These are phyloP conservation scores for Diaporthe caulivora DNA, from an alignment of 2,329 filamentous ascomycete genomes.

Conservation along the genomic window DNA sequence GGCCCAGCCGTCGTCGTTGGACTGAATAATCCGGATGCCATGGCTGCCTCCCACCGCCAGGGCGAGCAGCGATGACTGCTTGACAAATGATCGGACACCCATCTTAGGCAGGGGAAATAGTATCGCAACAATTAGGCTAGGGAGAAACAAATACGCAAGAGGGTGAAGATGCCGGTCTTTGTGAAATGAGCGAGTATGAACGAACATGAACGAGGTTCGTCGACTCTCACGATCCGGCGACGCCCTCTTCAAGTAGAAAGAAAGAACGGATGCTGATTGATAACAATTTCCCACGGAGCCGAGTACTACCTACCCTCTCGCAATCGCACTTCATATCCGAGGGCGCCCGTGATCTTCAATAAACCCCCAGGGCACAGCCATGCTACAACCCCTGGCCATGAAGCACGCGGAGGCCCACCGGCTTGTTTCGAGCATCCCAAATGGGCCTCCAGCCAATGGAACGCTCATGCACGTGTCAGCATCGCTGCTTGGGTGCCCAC, in stretches of 20 bases:
- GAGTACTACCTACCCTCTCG: neutral
- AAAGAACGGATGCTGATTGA: neutral
- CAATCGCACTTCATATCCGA: neutral
- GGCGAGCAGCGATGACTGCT: conserved; percentile 31
- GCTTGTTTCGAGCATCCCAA: conserved; percentile 21
- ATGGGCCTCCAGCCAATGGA: conserved; percentile 2
- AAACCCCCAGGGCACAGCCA: neutral
- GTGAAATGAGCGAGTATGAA: neutral
- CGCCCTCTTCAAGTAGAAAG: conserved; percentile 6
- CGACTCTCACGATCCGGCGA: conserved; percentile 1
- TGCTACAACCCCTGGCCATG: conserved; percentile 22
- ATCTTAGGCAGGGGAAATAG: neutral
- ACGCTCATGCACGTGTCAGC: conserved; percentile 11
- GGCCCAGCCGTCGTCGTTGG: conserved; percentile 82
- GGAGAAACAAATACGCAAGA: neutral
- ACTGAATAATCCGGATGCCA: conserved; percentile 65
- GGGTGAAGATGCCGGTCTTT: neutral
- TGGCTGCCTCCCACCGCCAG: conserved; percentile 23
- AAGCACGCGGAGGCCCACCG: conserved; percentile 25
- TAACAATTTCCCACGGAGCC: neutral
- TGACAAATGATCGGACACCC: conserved; percentile 37
- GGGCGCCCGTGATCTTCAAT: conserved; percentile 17
- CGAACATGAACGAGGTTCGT: neutral
- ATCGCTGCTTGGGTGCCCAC: conserved; percentile 20
- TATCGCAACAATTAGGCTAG: neutral